phyloP scores from a whole-genome alignment of 2,329 filamentous ascomycete species.

The Claviceps purpurea region DNA sequence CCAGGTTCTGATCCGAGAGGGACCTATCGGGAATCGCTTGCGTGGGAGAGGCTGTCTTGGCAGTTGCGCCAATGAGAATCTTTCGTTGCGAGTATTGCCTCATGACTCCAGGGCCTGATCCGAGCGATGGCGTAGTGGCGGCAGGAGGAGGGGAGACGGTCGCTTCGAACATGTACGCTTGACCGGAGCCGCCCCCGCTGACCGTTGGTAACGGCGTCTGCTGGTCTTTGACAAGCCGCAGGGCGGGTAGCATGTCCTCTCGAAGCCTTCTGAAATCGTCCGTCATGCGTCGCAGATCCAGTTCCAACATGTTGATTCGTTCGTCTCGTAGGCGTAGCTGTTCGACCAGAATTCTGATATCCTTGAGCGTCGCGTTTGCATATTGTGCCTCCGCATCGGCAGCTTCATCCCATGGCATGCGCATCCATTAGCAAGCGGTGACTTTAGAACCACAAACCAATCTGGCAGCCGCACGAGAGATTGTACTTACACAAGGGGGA shows the following conservation, averaged over 20 bases:
- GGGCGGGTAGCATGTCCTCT: constrained; percentile 81
- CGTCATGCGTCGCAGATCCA: constrained; percentile 67
- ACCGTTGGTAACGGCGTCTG: constrained; percentile 66
- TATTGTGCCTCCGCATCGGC: constrained; percentile 81
- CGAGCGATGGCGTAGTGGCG: constrained; percentile 40
- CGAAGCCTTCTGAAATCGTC: constrained; percentile 81
- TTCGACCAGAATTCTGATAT: constrained; percentile 81
- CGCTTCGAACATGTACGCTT: constrained; percentile 37
- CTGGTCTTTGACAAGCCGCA: constrained; percentile 83
- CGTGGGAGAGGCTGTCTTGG: constrained; percentile 67
- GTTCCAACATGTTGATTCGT: constrained; percentile 70
- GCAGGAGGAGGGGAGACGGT: constrained; percentile 42
- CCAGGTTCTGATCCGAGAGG: constrained; percentile 50
- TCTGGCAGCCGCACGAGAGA: not conserved
- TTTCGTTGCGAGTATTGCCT: constrained; percentile 67
- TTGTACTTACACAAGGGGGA: constrained; percentile 64
- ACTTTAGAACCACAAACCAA: too few relatives aligned
- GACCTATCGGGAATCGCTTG: constrained; percentile 55
- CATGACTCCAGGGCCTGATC: constrained; percentile 41
- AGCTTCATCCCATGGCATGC: constrained; percentile 37
- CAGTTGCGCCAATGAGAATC: constrained; percentile 54
- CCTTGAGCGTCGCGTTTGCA: constrained; percentile 77
- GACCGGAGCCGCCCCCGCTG: constrained; percentile 15
- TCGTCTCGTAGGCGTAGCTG: constrained; percentile 84
- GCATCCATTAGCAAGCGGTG: constrained; percentile 8